Evolutionary conservation across 768 basidiomycete genomes (phyloP), one percentile per base, ranked within the genome.

Genomic region (Boletus patriciae): DNA sequence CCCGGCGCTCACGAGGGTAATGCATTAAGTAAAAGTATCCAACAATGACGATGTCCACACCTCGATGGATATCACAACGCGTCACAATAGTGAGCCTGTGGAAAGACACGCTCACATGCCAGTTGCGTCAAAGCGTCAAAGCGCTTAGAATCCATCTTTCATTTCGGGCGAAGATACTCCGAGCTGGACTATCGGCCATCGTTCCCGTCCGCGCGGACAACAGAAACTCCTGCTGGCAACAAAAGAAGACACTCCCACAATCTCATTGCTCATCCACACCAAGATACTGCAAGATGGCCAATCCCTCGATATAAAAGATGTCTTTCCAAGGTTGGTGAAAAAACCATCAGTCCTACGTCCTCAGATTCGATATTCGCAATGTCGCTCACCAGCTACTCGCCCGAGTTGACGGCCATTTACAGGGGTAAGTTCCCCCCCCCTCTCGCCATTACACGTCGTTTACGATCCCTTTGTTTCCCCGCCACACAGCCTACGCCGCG

Each of bases 321-420:
- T 16, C 27, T 37, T 27, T 5, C 40, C 12, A 43, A 55, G 33
- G 59, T 61, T 19, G 34, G 50, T 42, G 50, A 52, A 41, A 40
- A 23, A 6, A 27, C 5, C 52, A 55, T 40, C 47, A 33, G 12
- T 46, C 12, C 55, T 37, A 33, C 53, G 0, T 40, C 47, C 46
- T 47, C 45, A 19, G 19, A 48, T 51, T 40, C 34, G 23, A 45
- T n/a, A 45, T 46, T 55, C 45, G 5, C 21, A 13, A 65, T 62
- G 53, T 37, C 34, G 23, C 4, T 10, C n/a, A 54, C 15, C 27
- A 53, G 41, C 7, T 42, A 62, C 13, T 10, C 60, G 0, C 48
- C 60, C 27, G 60, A 64, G 34, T 48, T 58, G 49, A 55, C 58
- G 46, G 54, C 41, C 8, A 9, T 10, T 6, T 56, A 46, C 52